Conservation (phyloP, 129 eudicot genomes). For the Solidago caesia region DNA sequence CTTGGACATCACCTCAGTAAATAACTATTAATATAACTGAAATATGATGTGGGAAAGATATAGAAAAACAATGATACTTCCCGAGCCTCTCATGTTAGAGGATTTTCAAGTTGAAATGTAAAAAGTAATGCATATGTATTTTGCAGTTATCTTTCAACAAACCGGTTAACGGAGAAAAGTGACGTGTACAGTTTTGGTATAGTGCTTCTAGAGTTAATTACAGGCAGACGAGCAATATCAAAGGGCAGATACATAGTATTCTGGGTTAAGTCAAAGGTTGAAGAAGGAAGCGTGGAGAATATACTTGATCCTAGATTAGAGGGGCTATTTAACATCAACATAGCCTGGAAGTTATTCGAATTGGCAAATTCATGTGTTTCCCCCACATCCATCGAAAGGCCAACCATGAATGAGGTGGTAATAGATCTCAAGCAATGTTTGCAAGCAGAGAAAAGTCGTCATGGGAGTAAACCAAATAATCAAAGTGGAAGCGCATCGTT, state of each 20-base stretch:
- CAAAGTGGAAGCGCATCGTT: neutral
- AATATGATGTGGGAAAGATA: neutral
- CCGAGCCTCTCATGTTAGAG: too few relatives aligned
- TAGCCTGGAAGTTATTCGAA: conserved; percentile 27
- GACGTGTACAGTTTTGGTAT: conserved; percentile 38
- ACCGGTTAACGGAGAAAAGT: conserved; percentile 30
- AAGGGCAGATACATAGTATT: neutral
- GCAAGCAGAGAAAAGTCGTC: neutral
- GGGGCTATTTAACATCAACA: conserved; percentile 18
- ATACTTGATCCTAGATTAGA: conserved; percentile 26
- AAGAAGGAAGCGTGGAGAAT: conserved; percentile 10
- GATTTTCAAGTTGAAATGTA: neutral
- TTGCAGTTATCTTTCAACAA: conserved; percentile 23
- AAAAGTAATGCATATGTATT: neutral
- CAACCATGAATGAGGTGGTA: conserved; percentile 37
- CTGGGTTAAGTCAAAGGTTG: conserved; percentile 22
- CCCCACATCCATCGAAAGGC: conserved; percentile 19
- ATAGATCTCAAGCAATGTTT: conserved; percentile 28
- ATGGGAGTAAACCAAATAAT: neutral
- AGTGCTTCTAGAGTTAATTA: conserved; percentile 6
- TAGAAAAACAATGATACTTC: neutral
- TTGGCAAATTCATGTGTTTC: conserved; percentile 26
- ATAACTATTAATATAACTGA: too few relatives aligned
- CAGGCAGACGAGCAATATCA: conserved; percentile 30
- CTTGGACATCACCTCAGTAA: too few relatives aligned